phyloP scores from a whole-genome alignment of 2,329 filamentous ascomycete genomes.

The Aspergillus sp. region DNA sequence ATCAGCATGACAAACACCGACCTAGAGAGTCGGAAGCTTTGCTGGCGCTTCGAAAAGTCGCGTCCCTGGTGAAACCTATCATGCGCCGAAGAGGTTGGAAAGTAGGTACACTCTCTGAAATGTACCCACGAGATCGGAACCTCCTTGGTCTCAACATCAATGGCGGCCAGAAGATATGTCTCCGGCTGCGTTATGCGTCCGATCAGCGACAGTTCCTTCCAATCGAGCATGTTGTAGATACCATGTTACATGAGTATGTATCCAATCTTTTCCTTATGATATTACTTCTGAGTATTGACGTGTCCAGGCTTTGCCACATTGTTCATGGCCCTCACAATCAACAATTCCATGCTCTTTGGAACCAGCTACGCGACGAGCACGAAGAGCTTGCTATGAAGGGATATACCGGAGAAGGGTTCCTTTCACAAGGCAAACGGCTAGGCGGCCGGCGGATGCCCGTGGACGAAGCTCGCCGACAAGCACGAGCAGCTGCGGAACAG shows the following conservation, averaged over 20 bases:
- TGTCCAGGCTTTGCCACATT: slow-evolving; percentile 70
- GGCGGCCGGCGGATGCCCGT: slow-evolving; percentile 66
- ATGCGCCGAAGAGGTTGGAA: slow-evolving; percentile 85
- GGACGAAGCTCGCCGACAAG: slow-evolving; percentile 72
- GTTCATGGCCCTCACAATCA: slow-evolving; percentile 78
- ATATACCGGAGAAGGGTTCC: slow-evolving; percentile 86
- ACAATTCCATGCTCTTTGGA: slow-evolving; percentile 82
- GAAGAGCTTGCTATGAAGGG: slow-evolving; percentile 74
- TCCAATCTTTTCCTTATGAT: not conserved
- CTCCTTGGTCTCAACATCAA: slow-evolving; percentile 82
- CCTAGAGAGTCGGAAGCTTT: slow-evolving; percentile 53
- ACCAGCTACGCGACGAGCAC: slow-evolving; percentile 84
- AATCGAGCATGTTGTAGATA: slow-evolving; percentile 78
- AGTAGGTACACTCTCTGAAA: slow-evolving; percentile 77
- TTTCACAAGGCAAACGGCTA: slow-evolving; percentile 71
- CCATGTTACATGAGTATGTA: slow-evolving; percentile 79
- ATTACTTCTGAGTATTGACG: slow-evolving; percentile 13
- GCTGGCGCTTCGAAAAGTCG: slow-evolving; percentile 71
- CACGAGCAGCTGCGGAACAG: slow-evolving; percentile 72
- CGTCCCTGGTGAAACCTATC: slow-evolving; percentile 88
- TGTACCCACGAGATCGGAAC: slow-evolving; percentile 73
- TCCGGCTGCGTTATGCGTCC: slow-evolving; percentile 74
- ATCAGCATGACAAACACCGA: slow-evolving; percentile 53
- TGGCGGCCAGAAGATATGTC: slow-evolving; percentile 72
- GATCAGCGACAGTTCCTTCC: slow-evolving; percentile 77